These are phyloP conservation scores for Neonectria faginata DNA, from an alignment of 2,329 filamentous ascomycete species.

Conservation along the genomic window DNA sequence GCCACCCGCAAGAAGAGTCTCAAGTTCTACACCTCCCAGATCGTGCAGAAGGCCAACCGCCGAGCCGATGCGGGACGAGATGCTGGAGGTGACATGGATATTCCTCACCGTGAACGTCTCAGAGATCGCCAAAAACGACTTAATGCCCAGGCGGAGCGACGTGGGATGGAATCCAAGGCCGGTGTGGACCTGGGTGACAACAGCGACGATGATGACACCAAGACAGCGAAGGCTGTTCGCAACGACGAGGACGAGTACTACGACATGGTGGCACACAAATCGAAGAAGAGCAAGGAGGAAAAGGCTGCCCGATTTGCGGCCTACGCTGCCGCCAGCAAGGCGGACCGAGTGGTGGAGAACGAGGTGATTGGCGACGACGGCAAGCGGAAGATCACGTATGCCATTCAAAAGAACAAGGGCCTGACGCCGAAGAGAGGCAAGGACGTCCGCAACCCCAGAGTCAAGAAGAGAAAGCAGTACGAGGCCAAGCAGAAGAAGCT, in stretches of 20 bases:
- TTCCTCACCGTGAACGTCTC: slow-evolving; percentile 89
- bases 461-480: slow-evolving; percentile 98
- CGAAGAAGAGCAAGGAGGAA: slow-evolving; percentile 79
- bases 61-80: slow-evolving; percentile 79
- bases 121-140: slow-evolving; percentile 87
- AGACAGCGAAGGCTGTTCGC: slow-evolving; percentile 62
- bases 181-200: slow-evolving; percentile 77
- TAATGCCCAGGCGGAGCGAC: slow-evolving; percentile 87
- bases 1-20: slow-evolving; percentile 89
- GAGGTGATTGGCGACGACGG: slow-evolving; percentile 83
- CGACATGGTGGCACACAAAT: slow-evolving; percentile 80
- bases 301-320: slow-evolving; percentile 70
- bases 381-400: slow-evolving; percentile 91
- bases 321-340: slow-evolving; percentile 70
- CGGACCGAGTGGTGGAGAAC: slow-evolving; percentile 71
- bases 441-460: slow-evolving; percentile 92
- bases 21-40: slow-evolving; percentile 98
- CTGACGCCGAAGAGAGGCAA: slow-evolving; percentile 90
- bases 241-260: slow-evolving; percentile 84
- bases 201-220: slow-evolving; percentile 75
- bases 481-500: slow-evolving; percentile 98
- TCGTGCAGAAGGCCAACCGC: slow-evolving; percentile 93
- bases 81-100: slow-evolving; percentile 82
- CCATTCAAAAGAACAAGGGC: slow-evolving; percentile 98
- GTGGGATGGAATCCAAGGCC: slow-evolving; percentile 73